phyloP scores from a whole-genome alignment of 2,329 filamentous ascomycete genomes.

The Ceratocystis ficicola region DNA sequence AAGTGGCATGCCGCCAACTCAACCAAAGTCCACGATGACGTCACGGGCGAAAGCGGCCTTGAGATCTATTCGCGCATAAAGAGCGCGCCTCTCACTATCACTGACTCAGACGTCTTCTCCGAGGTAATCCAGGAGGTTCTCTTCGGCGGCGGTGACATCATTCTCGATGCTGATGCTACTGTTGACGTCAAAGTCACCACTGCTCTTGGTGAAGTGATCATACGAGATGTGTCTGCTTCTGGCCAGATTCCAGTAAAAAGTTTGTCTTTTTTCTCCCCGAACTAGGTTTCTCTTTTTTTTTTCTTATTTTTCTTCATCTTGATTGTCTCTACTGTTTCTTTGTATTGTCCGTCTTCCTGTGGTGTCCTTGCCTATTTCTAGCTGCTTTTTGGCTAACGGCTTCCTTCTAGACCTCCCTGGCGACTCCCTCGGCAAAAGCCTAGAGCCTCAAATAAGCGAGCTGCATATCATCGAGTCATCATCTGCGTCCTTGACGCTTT shows the following conservation, averaged over 20 bases:
- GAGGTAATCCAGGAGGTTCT: conserved; percentile 70
- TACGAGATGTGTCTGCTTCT: conserved; percentile 75
- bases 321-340: conserved; percentile 10
- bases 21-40: conserved; percentile 46
- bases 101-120: conserved; percentile 64
- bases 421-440: conserved; percentile 35
- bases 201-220: conserved; percentile 63
- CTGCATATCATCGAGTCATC: conserved; percentile 63
- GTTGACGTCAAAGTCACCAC: conserved; percentile 78
- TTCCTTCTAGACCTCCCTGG: conserved; percentile 23
- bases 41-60: conserved; percentile 48
- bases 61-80: conserved; percentile 64
- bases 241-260: conserved; percentile 85
- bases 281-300: conserved; percentile 18
- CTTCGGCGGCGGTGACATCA: conserved; percentile 58
- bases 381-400: conserved; percentile 11
- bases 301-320: conserved; percentile 4
- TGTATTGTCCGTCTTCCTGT: conserved; percentile 1
- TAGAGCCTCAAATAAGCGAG: conserved; percentile 54
- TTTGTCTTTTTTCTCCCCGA: conserved; percentile 52
- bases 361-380: not conserved
- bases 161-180: conserved; percentile 60
- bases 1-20: conserved; percentile 82
- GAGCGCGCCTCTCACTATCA: conserved; percentile 71
- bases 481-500: conserved; percentile 55